phyloP scores from a whole-genome alignment of 768 basidiomycete species.

The Psilocybe cyanescens region DNA sequence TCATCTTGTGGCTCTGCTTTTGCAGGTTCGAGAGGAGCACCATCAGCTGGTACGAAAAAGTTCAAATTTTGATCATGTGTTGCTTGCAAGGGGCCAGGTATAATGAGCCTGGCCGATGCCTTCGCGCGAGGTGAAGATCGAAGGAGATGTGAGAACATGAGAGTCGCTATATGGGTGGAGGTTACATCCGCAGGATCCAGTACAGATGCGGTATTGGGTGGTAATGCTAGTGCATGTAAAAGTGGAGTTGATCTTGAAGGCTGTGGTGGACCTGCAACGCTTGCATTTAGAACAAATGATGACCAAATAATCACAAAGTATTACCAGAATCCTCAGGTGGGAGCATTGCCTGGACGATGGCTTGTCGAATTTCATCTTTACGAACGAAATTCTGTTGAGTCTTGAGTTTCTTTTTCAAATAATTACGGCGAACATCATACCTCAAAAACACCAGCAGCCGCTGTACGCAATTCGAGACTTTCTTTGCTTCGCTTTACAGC shows the following conservation, averaged over 20 bases:
- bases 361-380: slow-evolving; percentile 70
- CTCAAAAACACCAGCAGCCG: slow-evolving; percentile 84
- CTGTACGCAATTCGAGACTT: slow-evolving; percentile 73
- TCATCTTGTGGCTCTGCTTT: slow-evolving; percentile 50
- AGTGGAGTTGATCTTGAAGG: slow-evolving; percentile 64
- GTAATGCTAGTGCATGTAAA: slow-evolving; percentile 65
- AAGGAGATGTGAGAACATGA: slow-evolving; percentile 83
- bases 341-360: slow-evolving; percentile 75
- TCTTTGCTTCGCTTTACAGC: slow-evolving; percentile 63
- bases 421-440: slow-evolving; percentile 36
- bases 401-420: background rate
- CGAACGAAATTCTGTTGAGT: slow-evolving; percentile 69
- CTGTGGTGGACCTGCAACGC: slow-evolving; percentile 32
- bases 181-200: slow-evolving; percentile 60
- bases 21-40: slow-evolving; percentile 40
- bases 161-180: slow-evolving; percentile 72
- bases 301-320: background rate
- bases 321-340: slow-evolving; percentile 55
- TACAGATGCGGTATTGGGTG: slow-evolving; percentile 56
- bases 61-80: slow-evolving; percentile 36
- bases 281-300: slow-evolving; percentile 1
- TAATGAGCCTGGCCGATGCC: slow-evolving; percentile 62
- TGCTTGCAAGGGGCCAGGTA: slow-evolving; percentile 47
- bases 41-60: slow-evolving; percentile 84
- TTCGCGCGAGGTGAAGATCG: slow-evolving; percentile 70